phyloP scores from a whole-genome alignment of 2,329 filamentous ascomycete species.

The Cercospora berteroae region DNA sequence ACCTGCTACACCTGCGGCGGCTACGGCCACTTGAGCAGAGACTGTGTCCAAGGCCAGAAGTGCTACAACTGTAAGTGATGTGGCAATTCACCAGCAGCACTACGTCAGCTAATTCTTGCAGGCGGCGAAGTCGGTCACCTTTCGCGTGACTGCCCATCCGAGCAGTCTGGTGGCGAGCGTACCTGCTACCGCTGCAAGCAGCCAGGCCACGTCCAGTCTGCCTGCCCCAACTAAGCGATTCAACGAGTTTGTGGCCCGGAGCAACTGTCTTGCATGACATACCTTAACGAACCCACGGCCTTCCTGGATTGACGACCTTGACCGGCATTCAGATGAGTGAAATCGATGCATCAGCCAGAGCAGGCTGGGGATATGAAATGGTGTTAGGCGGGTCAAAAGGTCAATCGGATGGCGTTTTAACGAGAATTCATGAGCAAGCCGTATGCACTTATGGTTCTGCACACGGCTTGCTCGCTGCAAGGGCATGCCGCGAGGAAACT shows the following conservation, averaged over 20 bases:
- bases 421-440: conserved; percentile 9
- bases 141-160: conserved; percentile 92
- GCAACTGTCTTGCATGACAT: conserved; percentile 25
- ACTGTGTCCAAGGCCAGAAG: conserved; percentile 98
- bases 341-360: conserved; percentile 9
- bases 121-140: conserved; percentile 87
- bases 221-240: conserved; percentile 74
- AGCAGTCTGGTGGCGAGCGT: conserved; percentile 71
- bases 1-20: conserved; percentile 99
- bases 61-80: conserved; percentile 87
- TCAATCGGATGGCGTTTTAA: conserved; percentile 6
- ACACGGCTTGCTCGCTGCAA: conserved; percentile 4
- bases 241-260: conserved; percentile 25
- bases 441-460: neutral
- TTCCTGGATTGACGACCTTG: conserved; percentile 35
- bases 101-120: conserved; percentile 37
- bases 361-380: conserved; percentile 7
- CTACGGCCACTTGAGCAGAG: conserved; percentile 82
- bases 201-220: conserved; percentile 86
- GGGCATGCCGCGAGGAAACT: conserved; percentile 10
- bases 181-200: conserved; percentile 95
- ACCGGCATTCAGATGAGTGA: conserved; percentile 14
- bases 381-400: conserved; percentile 7
- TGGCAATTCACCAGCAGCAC: conserved; percentile 3
- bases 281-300: conserved; percentile 29